Evolutionary conservation across 441 rosid genomes (phyloP).

Genomic region (Populus hybrid): DNA sequence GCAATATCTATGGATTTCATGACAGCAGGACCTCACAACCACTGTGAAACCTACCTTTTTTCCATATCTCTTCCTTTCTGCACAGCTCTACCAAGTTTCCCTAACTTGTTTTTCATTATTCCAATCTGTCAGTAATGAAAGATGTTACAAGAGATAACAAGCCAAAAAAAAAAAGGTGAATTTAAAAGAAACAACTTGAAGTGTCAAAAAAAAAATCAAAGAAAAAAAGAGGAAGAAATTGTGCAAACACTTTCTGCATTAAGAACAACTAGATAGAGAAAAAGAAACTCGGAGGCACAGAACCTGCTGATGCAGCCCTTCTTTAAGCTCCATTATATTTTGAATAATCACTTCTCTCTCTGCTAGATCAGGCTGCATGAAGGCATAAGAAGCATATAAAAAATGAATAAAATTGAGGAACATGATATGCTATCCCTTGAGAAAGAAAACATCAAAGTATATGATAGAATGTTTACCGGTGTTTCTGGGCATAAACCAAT

Average conservation of each 20-base stretch:
- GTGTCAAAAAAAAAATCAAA: neutral
- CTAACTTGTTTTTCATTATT: constrained; percentile 56
- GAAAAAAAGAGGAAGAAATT: neutral
- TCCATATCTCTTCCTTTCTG: constrained; percentile 50
- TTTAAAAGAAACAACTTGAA: neutral
- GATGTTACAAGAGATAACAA: constrained; percentile 4
- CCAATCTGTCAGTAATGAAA: constrained; percentile 47
- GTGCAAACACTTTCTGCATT: neutral
- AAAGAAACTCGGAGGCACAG: neutral
- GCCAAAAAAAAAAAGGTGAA: neutral
- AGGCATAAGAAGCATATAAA: constrained; percentile 10
- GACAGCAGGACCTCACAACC: constrained; percentile 20
- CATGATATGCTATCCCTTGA: neutral
- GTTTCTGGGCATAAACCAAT: constrained; percentile 80
- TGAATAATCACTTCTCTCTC: constrained; percentile 69
- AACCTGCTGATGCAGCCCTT: constrained; percentile 72
- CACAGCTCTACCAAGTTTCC: constrained; percentile 53
- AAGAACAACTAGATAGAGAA: neutral
- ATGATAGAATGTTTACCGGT: constrained; percentile 50
- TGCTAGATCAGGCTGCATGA: constrained; percentile 84
- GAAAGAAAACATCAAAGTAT: neutral
- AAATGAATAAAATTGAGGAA: constrained; percentile 12
- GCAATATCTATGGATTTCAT: constrained; percentile 5
- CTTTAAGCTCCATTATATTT: constrained; percentile 64
- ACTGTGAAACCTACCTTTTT: constrained; percentile 45